Percentiles rank a stretch among this genome's conserved stretches.
These are phyloP conservation scores for Solanum pimpinellifolium DNA, from an alignment of 257 asterid genomes.

Conservation along the genomic window DNA sequence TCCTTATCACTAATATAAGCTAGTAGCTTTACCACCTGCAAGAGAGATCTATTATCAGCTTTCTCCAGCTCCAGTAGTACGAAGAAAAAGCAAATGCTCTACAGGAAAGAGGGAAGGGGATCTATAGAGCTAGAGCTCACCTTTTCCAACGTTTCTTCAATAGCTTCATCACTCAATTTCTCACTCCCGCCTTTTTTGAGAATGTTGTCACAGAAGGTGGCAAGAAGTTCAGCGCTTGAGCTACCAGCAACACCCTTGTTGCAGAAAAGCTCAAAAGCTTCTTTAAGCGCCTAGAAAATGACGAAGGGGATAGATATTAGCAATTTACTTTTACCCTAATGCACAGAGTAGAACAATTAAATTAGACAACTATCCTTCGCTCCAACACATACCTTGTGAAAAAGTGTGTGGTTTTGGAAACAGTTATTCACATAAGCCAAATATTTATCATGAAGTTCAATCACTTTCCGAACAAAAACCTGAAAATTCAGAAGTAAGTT, in stretches of 20 bases:
- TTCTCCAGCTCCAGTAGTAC: background rate
- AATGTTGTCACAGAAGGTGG: constrained; percentile 95
- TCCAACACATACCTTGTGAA: constrained; percentile 75
- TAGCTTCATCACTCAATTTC: constrained; percentile 95
- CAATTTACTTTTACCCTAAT: background rate
- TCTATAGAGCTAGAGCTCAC: constrained; percentile 11
- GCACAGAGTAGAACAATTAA: background rate
- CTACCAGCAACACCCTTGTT: constrained; percentile 98
- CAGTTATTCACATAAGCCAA: constrained; percentile 85
- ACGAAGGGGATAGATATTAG: background rate
- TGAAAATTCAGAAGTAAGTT: constrained; percentile 20
- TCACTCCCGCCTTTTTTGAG: constrained; percentile 98
- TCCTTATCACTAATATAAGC: constrained; percentile 97
- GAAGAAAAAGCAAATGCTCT: background rate
- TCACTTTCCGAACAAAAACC: constrained; percentile 90
- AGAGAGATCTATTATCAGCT: background rate
- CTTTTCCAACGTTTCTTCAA: constrained; percentile 96
- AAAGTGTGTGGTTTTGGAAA: constrained; percentile 84
- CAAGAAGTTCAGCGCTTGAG: constrained; percentile 96
- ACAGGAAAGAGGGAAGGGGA: background rate
- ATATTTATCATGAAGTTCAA: constrained; percentile 94
- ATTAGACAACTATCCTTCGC: background rate
- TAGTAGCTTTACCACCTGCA: constrained; percentile 88
- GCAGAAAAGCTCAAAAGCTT: constrained; percentile 96
- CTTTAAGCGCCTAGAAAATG: constrained; percentile 77